Conservation (phyloP, 768 basidiomycete genomes). For the Collybia sordida region DNA sequence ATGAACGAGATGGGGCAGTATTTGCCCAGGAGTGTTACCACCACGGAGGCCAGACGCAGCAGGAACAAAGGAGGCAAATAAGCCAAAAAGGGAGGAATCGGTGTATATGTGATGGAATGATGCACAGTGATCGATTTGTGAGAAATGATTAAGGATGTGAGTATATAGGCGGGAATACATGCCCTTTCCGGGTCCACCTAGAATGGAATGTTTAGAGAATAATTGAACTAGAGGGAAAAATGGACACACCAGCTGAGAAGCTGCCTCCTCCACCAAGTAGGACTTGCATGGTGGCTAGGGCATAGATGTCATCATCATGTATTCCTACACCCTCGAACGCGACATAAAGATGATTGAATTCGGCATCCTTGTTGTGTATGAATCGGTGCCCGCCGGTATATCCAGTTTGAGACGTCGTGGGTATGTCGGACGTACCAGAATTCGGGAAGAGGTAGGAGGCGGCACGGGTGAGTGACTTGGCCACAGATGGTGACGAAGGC, state of each 20-base stretch:
- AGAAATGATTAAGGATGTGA: constrained; percentile 91
- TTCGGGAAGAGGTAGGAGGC: constrained; percentile 73
- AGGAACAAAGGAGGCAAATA: constrained; percentile 84
- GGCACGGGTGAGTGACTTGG: constrained; percentile 73
- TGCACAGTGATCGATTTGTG: constrained; percentile 92
- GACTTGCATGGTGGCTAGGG: constrained; percentile 91
- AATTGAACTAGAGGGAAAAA: neutral
- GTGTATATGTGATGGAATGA: constrained; percentile 98
- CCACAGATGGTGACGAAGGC: constrained; percentile 49
- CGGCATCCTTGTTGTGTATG: constrained; percentile 55
- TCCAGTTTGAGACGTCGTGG: constrained; percentile 40
- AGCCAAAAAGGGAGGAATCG: constrained; percentile 90
- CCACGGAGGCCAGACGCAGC: constrained; percentile 52
- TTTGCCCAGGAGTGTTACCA: constrained; percentile 65
- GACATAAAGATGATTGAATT: constrained; percentile 93
- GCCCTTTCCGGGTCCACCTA: constrained; percentile 95
- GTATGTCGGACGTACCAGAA: constrained; percentile 21
- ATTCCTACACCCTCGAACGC: constrained; percentile 92
- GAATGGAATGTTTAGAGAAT: constrained; percentile 5
- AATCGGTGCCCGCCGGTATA: constrained; percentile 88
- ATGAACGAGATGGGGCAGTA: constrained; percentile 82
- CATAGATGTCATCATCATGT: constrained; percentile 89
- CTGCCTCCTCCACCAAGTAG: constrained; percentile 94
- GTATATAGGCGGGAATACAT: constrained; percentile 99
- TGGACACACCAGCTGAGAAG: constrained; percentile 80